Conservation (phyloP, 2,329 filamentous ascomycete genomes). For the Plectosphaerella sp. region DNA sequence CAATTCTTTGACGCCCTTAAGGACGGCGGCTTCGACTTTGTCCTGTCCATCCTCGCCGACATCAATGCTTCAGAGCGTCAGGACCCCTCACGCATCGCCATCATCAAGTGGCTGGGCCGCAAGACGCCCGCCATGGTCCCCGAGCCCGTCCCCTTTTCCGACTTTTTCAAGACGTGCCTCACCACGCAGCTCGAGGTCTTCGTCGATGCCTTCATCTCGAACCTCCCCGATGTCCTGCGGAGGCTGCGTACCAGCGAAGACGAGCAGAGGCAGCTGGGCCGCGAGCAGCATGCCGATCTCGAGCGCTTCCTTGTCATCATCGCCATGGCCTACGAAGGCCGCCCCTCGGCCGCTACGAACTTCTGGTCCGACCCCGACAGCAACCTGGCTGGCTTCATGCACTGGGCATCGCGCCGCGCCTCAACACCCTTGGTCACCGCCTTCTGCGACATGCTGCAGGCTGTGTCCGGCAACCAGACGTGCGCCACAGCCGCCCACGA, state of each 20-base stretch:
- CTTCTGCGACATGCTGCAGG: slow-evolving; percentile 93
- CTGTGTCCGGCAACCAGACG: slow-evolving; percentile 76
- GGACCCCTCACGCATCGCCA: slow-evolving; percentile 76
- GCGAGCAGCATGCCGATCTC: slow-evolving; percentile 68
- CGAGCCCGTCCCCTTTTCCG: slow-evolving; percentile 65
- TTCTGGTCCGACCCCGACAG: slow-evolving; percentile 94
- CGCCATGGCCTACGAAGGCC: slow-evolving; percentile 83
- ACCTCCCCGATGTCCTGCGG: slow-evolving; percentile 88
- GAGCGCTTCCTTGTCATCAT: slow-evolving; percentile 92
- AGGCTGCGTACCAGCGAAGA: slow-evolving; percentile 86
- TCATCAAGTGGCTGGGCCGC: slow-evolving; percentile 78
- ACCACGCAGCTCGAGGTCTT: slow-evolving; percentile 84
- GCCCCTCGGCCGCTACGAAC: slow-evolving; percentile 75
- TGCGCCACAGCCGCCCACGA: slow-evolving; percentile 82
- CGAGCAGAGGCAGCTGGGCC: slow-evolving; percentile 69
- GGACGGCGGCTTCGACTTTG: slow-evolving; percentile 88
- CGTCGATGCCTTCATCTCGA: slow-evolving; percentile 88
- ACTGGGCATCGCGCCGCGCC: slow-evolving; percentile 93
- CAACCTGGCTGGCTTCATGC: slow-evolving; percentile 89
- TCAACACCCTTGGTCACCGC: slow-evolving; percentile 94
- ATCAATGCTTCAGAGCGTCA: slow-evolving; percentile 79
- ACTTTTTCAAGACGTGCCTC: slow-evolving; percentile 66
- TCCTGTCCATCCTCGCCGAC: slow-evolving; percentile 79
- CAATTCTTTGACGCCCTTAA: slow-evolving; percentile 73
- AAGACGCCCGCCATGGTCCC: slow-evolving; percentile 67